phyloP scores from a whole-genome alignment of 2,329 filamentous ascomycete species.

The Fusarium anguioides region DNA sequence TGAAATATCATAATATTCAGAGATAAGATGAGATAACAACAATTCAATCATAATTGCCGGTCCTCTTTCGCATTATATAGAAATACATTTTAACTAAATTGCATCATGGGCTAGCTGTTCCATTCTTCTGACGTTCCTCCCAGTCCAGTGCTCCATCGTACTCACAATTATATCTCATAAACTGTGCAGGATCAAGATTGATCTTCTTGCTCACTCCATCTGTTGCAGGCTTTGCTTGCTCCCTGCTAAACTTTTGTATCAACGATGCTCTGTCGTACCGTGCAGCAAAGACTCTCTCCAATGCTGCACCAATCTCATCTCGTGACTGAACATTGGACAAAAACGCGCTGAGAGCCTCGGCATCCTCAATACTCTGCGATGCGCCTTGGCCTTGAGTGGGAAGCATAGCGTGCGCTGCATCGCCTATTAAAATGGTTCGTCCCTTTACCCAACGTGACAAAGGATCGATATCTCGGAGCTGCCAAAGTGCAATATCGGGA shows the following conservation, averaged over 20 bases:
- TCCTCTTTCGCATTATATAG: too few species aligned
- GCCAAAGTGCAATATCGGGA: conserved; percentile 8
- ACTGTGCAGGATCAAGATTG: conserved; percentile 37
- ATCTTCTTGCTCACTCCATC: conserved; percentile 26
- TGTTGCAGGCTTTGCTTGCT: conserved; percentile 36
- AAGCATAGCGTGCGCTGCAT: conserved; percentile 16
- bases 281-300: conserved; percentile 12
- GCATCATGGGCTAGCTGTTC: conserved; percentile 1
- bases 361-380: conserved; percentile 17
- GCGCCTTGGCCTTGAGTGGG: conserved; percentile 19
- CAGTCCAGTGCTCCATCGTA: conserved; percentile 35
- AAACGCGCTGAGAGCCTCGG: conserved; percentile 7
- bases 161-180: conserved; percentile 39
- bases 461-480: conserved; percentile 19
- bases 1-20: too few species aligned
- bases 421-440: conserved; percentile 7
- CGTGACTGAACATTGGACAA: neutral
- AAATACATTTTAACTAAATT: too few species aligned
- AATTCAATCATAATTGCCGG: too few species aligned
- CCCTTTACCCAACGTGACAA: conserved; percentile 14
- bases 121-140: conserved; percentile 31
- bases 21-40: too few species aligned
- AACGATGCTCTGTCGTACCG: conserved; percentile 27
- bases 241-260: conserved; percentile 39
- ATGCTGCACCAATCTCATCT: neutral